phyloP scores from a whole-genome alignment of 805 yeast genomes.

The Kockiozyma suomiensis region DNA sequence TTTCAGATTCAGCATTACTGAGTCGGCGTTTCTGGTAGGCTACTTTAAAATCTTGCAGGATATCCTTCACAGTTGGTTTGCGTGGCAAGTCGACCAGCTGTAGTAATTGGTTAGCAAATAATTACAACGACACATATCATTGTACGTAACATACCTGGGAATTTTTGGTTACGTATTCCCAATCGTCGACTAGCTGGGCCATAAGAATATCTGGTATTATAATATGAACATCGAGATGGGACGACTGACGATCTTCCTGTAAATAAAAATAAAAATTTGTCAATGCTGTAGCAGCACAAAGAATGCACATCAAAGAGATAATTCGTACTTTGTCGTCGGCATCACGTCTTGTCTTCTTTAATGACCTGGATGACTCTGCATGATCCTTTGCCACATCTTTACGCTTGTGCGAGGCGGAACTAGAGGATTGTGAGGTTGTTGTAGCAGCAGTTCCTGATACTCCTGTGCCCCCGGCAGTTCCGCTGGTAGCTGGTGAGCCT shows the following conservation, averaged over 20 bases:
- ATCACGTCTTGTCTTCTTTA: constrained; percentile 27
- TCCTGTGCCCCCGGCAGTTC: constrained; percentile 16
- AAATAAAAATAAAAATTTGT: too few species aligned
- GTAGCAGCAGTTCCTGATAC: not conserved
- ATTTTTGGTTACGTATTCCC: constrained; percentile 88
- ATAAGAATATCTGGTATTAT: constrained; percentile 69
- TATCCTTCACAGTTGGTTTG: constrained; percentile 53
- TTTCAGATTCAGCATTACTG: constrained; percentile 49
- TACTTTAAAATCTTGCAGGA: constrained; percentile 56
- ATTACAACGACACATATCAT: not conserved
- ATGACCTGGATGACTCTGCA: constrained; percentile 8
- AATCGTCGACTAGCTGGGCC: constrained; percentile 78
- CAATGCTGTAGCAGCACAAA: not conserved
- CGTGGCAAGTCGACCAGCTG: constrained; percentile 64
- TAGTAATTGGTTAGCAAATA: not conserved
- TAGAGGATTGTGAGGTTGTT: not conserved
- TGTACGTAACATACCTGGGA: constrained; percentile 47
- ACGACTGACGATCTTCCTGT: constrained; percentile 24
- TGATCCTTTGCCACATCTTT: constrained; percentile 28
- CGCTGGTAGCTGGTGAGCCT: constrained; percentile 20
- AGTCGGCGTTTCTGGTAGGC: constrained; percentile 39
- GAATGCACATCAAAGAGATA: not conserved
- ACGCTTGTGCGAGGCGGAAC: constrained; percentile 24
- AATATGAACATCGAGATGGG: constrained; percentile 54
- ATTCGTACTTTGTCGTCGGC: constrained; percentile 28